phyloP scores from a whole-genome alignment of 148 eudicot species.

The Fallopia convolvulus region DNA sequence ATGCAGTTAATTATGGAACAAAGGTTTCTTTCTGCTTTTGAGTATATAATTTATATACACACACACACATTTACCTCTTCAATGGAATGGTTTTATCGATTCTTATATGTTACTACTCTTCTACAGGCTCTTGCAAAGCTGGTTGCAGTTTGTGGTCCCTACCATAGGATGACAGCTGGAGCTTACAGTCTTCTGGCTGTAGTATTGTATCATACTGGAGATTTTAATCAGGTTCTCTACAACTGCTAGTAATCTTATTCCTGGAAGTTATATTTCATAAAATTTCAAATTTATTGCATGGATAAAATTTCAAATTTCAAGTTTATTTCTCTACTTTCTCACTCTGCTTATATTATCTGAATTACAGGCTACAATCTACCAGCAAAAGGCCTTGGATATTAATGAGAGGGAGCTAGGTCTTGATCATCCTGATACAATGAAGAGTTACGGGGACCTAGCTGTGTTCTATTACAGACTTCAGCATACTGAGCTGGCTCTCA shows the following conservation, averaged over 20 bases:
- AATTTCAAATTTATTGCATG: background rate
- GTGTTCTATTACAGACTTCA: slow-evolving; percentile 99
- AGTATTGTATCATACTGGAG: slow-evolving; percentile 97
- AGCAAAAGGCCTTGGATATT: slow-evolving; percentile 99
- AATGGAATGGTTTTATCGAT: background rate
- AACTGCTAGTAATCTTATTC: background rate
- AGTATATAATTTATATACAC: background rate
- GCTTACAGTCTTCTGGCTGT: slow-evolving; percentile 99
- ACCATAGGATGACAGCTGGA: slow-evolving; percentile 99
- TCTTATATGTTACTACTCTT: background rate
- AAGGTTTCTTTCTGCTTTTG: slow-evolving; percentile 50
- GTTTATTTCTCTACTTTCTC: background rate
- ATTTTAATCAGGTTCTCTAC: slow-evolving; percentile 82
- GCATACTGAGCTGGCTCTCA: slow-evolving; percentile 97
- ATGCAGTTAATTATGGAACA: slow-evolving; percentile 95
- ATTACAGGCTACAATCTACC: slow-evolving; percentile 93
- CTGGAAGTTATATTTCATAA: background rate
- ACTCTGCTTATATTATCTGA: background rate
- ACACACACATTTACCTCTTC: background rate
- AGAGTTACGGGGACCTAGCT: slow-evolving; percentile 98
- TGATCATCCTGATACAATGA: slow-evolving; percentile 99
- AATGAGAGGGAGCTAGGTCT: slow-evolving; percentile 97
- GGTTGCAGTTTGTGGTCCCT: slow-evolving; percentile 98
- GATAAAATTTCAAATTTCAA: no score
- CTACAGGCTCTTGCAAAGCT: slow-evolving; percentile 94